Percentiles rank a stretch among this genome's conserved stretches.
These are phyloP conservation scores for Curvularia verruculosa DNA, from an alignment of 2,329 filamentous ascomycete species.

Conservation along the genomic window DNA sequence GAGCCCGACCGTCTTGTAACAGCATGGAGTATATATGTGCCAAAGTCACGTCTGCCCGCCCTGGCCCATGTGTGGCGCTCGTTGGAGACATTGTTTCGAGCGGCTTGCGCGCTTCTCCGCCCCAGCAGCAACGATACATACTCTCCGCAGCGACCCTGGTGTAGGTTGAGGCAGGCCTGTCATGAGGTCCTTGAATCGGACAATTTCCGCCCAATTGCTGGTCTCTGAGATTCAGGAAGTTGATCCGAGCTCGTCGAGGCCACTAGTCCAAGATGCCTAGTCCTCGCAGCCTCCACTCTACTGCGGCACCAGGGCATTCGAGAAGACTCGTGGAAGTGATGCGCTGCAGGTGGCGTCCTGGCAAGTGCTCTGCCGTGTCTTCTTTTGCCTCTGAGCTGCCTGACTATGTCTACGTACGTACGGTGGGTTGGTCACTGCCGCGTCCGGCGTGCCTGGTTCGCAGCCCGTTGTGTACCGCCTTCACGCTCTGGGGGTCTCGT, in stretches of 20 bases:
- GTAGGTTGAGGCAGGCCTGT: constrained; percentile 12
- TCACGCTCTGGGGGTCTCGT: neutral
- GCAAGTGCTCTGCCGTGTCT: constrained; percentile 1
- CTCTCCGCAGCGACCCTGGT: constrained; percentile 7
- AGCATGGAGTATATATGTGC: neutral
- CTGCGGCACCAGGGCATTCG: constrained; percentile 32
- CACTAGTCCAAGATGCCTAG: constrained; percentile 21
- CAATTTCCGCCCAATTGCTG: constrained; percentile 35
- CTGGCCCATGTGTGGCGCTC: neutral
- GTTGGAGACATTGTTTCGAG: constrained; percentile 20
- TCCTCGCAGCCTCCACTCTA: constrained; percentile 21
- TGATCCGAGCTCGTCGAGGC: constrained; percentile 25
- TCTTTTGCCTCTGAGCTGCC: neutral
- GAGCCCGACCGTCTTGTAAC: neutral
- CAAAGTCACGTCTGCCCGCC: neutral
- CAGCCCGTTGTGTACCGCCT: neutral
- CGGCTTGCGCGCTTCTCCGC: constrained; percentile 33
- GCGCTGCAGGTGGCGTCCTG: constrained; percentile 29
- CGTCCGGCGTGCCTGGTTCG: neutral
- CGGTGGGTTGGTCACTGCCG: neutral
- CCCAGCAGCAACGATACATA: constrained; percentile 4
- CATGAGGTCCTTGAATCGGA: constrained; percentile 28
- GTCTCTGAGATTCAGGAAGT: constrained; percentile 21
- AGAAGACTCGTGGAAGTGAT: constrained; percentile 44
- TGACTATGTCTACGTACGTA: neutral